Evolutionary conservation across 306 rosid species (phyloP).

Genomic region (Castanea sativa): DNA sequence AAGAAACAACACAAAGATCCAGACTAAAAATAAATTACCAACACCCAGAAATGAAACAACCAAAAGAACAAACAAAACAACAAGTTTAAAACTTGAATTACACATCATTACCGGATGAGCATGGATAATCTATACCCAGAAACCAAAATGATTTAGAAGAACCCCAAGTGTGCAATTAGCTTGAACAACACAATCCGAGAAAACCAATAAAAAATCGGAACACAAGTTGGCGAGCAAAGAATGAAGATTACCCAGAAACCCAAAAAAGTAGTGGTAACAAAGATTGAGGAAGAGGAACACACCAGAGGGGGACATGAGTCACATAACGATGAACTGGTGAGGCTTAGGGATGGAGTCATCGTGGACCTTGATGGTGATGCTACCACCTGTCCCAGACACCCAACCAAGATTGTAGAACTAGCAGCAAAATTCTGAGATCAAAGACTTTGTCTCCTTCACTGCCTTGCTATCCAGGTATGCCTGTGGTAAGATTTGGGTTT

Average conservation of each 20-base stretch:
- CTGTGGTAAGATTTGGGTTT: slow-evolving; percentile 26
- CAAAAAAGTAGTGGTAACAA: neutral
- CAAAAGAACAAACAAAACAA: neutral
- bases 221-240: neutral
- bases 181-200: too few species aligned
- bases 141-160: too few species aligned
- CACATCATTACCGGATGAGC: too few species aligned
- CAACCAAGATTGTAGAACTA: slow-evolving; percentile 87
- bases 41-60: slow-evolving; percentile 3
- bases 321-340: slow-evolving; percentile 51
- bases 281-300: slow-evolving; percentile 23
- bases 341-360: slow-evolving; percentile 73
- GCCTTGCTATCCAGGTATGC: slow-evolving; percentile 64
- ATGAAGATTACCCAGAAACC: neutral
- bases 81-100: neutral
- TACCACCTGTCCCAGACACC: slow-evolving; percentile 95
- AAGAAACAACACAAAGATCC: too few species aligned
- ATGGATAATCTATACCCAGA: too few species aligned
- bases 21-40: neutral
- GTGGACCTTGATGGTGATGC: slow-evolving; percentile 79
- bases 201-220: neutral
- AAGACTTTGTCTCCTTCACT: slow-evolving; percentile 66
- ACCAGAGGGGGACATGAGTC: slow-evolving; percentile 86
- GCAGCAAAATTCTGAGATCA: slow-evolving; percentile 85
- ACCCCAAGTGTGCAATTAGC: too few species aligned